Evolutionary conservation across 768 basidiomycete genomes (phyloP), one percentile per base, ranked within the genome.

Genomic region (Rhodotorula taiwanensis): DNA sequence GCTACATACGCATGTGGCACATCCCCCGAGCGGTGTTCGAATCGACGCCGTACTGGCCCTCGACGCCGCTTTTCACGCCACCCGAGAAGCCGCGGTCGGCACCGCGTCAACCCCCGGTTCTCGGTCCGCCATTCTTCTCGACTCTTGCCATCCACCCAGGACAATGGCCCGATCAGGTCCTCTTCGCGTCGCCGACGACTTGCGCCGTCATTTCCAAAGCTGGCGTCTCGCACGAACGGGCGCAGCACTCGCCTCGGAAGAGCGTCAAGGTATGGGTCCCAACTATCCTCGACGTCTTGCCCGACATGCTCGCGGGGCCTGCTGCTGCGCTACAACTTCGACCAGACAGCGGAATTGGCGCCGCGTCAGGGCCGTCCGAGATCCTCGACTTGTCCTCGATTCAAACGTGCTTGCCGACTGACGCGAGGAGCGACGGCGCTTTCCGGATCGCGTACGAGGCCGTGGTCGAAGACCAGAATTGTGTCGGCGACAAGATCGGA

Each of bases 401-500:
- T 14, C 21, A 25, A 31, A 23, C 54, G n/a, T n/a, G 16, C 2
- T 31, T 30, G 23, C 43, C 18, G 16, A 15, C 14, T 2, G 34
- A 49, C 25, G 55, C 47, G 3, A 9, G 48, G 27, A 31, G 54
- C 45, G 47, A 61, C 7, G 15, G 14, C 8, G 52, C 27, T 14
- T 58, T 58, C 41, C 30, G 52, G 5, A 39, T 64, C 31, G 15
- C 15, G 47, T 33, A 28, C 49, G 62, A 64, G 55, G 52, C 45
- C 2, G 48, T 55, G 5, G n/a, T 64, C 28, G 57, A 64, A 47
- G 44, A 43, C 20, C 34, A 49, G 31, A 30, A 31, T 39, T 64
- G 62, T 23, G 21, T 64, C 41, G 56, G 56, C 16, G 57, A 64
- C 41, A 10, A 6, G n/a, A 6, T 64, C 15, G 62, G 62, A 21